These are phyloP conservation scores for Panus rudis DNA, from an alignment of 768 basidiomycete species.

Conservation along the genomic window DNA sequence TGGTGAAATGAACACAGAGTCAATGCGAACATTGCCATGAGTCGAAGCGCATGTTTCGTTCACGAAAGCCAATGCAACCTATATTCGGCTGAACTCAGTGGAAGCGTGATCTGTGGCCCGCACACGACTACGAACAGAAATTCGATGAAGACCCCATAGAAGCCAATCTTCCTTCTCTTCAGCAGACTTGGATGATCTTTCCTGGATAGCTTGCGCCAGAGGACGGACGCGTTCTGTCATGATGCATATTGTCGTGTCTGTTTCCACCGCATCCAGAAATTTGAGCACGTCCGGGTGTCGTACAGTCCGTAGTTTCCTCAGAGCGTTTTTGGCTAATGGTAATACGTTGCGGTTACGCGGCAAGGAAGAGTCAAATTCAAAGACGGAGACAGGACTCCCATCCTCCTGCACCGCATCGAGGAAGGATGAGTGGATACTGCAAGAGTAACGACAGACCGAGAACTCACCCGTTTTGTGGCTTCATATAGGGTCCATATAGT, in stretches of 20 bases:
- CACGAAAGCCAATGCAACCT: slow-evolving; percentile 88
- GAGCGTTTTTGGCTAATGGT: slow-evolving; percentile 79
- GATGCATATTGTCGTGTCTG: slow-evolving; percentile 81
- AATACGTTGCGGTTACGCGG: slow-evolving; percentile 50
- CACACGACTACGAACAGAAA: slow-evolving; percentile 54
- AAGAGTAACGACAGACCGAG: not conserved
- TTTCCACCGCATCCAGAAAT: slow-evolving; percentile 90
- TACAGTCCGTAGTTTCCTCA: slow-evolving; percentile 83
- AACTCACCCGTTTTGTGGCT: slow-evolving; percentile 74
- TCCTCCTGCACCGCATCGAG: slow-evolving; percentile 62
- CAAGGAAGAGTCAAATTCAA: slow-evolving; percentile 80
- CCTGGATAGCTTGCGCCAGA: slow-evolving; percentile 50
- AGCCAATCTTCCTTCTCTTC: slow-evolving; percentile 82
- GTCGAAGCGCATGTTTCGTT: slow-evolving; percentile 79
- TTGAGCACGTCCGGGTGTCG: slow-evolving; percentile 95
- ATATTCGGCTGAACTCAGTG: not conserved
- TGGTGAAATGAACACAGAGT: slow-evolving; percentile 82
- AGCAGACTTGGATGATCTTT: slow-evolving; percentile 54
- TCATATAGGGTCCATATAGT: slow-evolving; percentile 84
- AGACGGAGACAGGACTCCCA: slow-evolving; percentile 75
- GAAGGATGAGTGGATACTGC: not conserved
- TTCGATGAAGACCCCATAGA: slow-evolving; percentile 87
- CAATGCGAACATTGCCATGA: slow-evolving; percentile 71
- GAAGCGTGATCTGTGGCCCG: not conserved
- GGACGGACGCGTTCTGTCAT: slow-evolving; percentile 93